These are phyloP conservation scores for Paecilomyces formosus DNA, from an alignment of 2,329 filamentous ascomycete species.

Conservation along the genomic window DNA sequence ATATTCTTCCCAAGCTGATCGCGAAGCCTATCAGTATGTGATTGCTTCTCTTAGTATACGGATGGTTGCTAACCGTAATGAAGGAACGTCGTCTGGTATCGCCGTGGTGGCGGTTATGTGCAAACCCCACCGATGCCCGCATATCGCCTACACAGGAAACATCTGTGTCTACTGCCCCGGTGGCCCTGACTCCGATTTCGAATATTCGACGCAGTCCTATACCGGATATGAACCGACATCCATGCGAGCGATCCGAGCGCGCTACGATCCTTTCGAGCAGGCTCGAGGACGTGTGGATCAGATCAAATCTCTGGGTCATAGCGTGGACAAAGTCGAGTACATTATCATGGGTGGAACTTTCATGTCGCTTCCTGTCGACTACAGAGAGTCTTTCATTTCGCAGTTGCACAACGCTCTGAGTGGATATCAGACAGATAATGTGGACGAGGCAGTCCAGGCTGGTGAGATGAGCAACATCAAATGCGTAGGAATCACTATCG, in stretches of 20 bases:
- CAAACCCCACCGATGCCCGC: conserved; percentile 94
- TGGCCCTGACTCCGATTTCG: conserved; percentile 95
- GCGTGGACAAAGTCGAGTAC: conserved; percentile 98
- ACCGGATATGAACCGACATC: conserved; percentile 98
- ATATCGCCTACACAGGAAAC: conserved; percentile 97
- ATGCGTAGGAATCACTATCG: conserved; percentile 97
- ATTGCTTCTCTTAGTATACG: not conserved
- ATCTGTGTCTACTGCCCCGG: conserved; percentile 99
- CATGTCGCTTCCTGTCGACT: conserved; percentile 87
- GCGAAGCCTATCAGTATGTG: conserved; percentile 84
- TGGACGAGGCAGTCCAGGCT: conserved; percentile 90
- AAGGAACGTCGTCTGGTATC: conserved; percentile 89
- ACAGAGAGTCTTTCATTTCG: conserved; percentile 87
- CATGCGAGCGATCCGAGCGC: conserved; percentile 93
- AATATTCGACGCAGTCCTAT: conserved; percentile 98
- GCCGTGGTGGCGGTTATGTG: conserved; percentile 99
- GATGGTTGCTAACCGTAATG: not conserved
- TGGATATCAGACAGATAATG: conserved; percentile 87
- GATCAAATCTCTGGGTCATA: conserved; percentile 90
- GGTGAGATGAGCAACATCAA: conserved; percentile 97
- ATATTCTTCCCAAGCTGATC: conserved; percentile 90
- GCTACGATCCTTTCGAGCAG: conserved; percentile 97
- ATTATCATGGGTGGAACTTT: conserved; percentile 99
- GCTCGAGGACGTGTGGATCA: conserved; percentile 93
- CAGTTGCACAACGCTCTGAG: conserved; percentile 95